Base-by-base conservation (phyloP, 73 alveolate genomes). In the Uronychia setigera region DNA sequence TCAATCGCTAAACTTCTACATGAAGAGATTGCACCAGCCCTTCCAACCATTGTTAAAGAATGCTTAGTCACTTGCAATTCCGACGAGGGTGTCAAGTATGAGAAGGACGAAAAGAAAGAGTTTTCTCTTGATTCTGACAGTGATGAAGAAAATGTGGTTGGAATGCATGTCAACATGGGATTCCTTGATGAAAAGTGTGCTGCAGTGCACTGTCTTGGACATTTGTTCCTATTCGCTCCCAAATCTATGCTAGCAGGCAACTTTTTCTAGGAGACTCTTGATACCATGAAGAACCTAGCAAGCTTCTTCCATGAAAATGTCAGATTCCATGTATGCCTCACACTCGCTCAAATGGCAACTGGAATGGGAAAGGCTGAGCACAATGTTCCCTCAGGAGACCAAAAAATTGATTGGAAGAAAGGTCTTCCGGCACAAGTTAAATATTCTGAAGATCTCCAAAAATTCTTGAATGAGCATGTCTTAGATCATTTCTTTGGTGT, bases 51-150 rank as follows among this genome's bases (percentile, higher is more conserved):
- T 25, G 35, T 86, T 1, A 58, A 32, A 26, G 93, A 89, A 60
- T 30, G 78, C 77, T 31, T 91, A 25, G 60, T 31, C 76, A 67
- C 96, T 1, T 80, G 88, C 78, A 91, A 85, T 30, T 74, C 87
- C 30, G 76, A 75, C 28, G 96, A 80, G 26, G 96, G 89, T 26
- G 81, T 91, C n/a, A 76, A 76, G 60, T 74, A 85, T 25, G 92
- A 58, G 26, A 31, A 67, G 34, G 80, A 81, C 81, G 83, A 88
- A 26, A 85, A 60, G 59, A 77, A 91, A 59, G 93, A 81, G 25
- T 91, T 85, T 84, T 91, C 96, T 29, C 78, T 85, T 0, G 96
- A 91, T 60, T 86, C 93, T 27, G 96, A 91, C 75, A 77, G 89
- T 28, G 96, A 91, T 32, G 89, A 84, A 30, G 93, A 84, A n/a